Percentiles rank a stretch among this genome's conserved stretches.
Conservation (phyloP, 179 eudicot species). For the Vitellaria paradoxa region DNA sequence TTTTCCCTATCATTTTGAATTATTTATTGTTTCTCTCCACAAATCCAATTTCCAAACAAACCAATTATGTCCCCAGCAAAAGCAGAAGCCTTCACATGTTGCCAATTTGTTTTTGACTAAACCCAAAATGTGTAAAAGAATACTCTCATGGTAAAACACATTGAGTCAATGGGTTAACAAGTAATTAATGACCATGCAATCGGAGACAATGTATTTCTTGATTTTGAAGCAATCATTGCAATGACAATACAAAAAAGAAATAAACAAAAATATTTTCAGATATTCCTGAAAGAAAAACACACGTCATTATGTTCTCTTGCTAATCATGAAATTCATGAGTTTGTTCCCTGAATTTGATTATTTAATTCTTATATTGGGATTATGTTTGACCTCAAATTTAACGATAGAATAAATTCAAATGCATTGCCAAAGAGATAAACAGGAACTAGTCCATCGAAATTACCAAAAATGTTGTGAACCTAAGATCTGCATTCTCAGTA, state of each 20-base stretch:
- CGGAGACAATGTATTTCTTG: background rate
- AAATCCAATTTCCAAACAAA: too few species aligned
- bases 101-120: background rate
- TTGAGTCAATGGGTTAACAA: background rate
- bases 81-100: background rate
- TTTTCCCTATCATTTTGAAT: too few species aligned
- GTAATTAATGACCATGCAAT: background rate
- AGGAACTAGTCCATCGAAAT: slow-evolving; percentile 9
- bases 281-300: background rate
- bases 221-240: background rate
- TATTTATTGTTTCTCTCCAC: too few species aligned
- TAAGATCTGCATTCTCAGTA: slow-evolving; percentile 73
- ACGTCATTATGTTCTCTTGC: background rate
- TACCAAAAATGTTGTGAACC: slow-evolving; percentile 86
- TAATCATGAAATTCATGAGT: background rate
- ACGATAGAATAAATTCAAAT: background rate
- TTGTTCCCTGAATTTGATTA: background rate
- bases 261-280: too few species aligned
- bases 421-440: background rate
- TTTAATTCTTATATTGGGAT: background rate
- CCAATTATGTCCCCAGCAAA: background rate
- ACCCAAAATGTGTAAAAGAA: background rate
- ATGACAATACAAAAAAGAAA: background rate
- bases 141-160: background rate
- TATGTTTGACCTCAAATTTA: background rate